Percentiles rank a stretch among this genome's conserved stretches.
These are phyloP conservation scores for Aspergillus neotritici DNA, from an alignment of 2,329 filamentous ascomycete genomes.

Conservation along the genomic window DNA sequence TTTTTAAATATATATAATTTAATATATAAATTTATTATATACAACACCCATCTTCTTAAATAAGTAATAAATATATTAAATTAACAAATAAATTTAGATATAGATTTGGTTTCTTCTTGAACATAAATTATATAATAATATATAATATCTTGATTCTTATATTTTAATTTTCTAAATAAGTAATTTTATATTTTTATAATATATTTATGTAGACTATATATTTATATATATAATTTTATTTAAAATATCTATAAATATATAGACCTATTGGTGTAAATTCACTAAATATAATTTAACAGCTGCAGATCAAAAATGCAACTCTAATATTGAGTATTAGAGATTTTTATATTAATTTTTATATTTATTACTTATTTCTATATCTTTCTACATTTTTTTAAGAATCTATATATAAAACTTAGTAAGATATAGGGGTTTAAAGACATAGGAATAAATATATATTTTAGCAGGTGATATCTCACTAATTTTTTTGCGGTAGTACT, in stretches of 20 bases:
- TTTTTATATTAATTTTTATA: not conserved
- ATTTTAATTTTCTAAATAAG: too few relatives aligned
- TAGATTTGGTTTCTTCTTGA: too few relatives aligned
- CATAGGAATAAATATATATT: slow-evolving; percentile 1
- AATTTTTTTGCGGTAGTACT: too few relatives aligned
- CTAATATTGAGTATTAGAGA: not conserved
- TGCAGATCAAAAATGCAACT: not conserved
- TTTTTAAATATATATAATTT: not conserved
- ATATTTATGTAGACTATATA: not conserved
- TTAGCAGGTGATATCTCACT: too few relatives aligned
- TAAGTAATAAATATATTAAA: not conserved
- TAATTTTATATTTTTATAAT: too few relatives aligned
- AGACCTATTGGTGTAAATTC: too few relatives aligned
- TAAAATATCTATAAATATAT: not conserved
- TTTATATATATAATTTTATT: not conserved
- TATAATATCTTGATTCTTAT: too few relatives aligned
- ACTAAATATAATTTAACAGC: not conserved
- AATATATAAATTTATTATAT: too few relatives aligned
- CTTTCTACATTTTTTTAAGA: not conserved
- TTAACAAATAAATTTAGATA: too few relatives aligned
- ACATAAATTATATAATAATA: too few relatives aligned
- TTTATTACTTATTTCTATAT: not conserved
- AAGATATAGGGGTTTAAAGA: not conserved
- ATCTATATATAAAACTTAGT: too few relatives aligned
- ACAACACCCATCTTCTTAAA: too few relatives aligned